Conservation (phyloP, 352 stramenopile species). For the Globisporangium nagaii region DNA sequence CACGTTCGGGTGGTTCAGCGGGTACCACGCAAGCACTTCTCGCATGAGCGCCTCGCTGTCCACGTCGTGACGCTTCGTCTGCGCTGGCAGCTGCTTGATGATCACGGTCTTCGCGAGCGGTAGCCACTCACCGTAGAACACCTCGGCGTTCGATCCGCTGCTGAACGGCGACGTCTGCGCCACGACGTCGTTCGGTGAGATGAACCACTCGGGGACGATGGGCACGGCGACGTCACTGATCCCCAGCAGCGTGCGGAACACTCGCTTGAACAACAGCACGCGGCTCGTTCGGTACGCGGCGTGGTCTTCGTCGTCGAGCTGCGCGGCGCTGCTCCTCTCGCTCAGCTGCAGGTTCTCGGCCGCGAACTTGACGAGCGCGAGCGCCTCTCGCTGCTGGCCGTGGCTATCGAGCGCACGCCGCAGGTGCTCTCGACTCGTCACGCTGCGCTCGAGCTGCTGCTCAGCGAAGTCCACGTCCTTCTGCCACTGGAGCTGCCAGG, state of each 20-base stretch:
- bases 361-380: constrained; percentile 51
- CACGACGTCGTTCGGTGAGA: constrained; percentile 7
- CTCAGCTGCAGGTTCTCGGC: constrained; percentile 25
- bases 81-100: constrained; percentile 34
- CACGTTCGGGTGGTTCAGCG: constrained; percentile 44
- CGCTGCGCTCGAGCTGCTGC: constrained; percentile 30
- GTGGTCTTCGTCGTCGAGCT: constrained; percentile 3
- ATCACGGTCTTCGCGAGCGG: constrained; percentile 15
- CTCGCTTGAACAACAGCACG: neutral
- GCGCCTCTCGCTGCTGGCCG: constrained; percentile 19
- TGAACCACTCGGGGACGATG: constrained; percentile 6
- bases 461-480: constrained; percentile 35
- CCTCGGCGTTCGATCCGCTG: neutral
- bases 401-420: constrained; percentile 15
- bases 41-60: constrained; percentile 22
- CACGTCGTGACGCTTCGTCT: constrained; percentile 1
- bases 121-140: constrained; percentile 18
- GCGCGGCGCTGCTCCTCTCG: constrained; percentile 7
- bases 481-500: constrained; percentile 48
- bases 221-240: constrained; percentile 4
- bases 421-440: constrained; percentile 12
- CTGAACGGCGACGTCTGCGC: neutral
- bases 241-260: constrained; percentile 7
- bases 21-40: constrained; percentile 35
- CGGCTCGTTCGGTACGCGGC: neutral